Base-by-base conservation (phyloP, 75 land plant species). In the Gnetum montanum region DNA sequence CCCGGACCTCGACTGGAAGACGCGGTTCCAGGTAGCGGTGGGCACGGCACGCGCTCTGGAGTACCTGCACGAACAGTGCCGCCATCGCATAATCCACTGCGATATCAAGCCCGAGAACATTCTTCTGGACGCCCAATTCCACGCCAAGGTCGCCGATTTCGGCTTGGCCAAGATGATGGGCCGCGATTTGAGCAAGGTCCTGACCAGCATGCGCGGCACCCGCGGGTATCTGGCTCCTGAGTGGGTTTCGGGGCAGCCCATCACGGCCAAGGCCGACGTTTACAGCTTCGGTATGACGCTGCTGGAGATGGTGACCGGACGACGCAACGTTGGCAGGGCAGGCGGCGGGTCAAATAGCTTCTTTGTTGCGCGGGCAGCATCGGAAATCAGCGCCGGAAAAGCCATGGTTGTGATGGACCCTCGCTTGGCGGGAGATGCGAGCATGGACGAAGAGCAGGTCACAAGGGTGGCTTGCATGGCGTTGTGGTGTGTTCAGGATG, bases 201-300 rank as follows among this genome's bases (percentile, higher is more conserved):
- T 69, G 41, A 78, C 81, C 19, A 76, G 64, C 49, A 72, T 78
- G 10, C 65, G 66, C 22, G 81, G 81, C 28, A 78, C 81, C 18
- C 48, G 69, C 1, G 81, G 81, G 0, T 78, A 78, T 43, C 68
- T 78, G 72, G 81, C 72, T n/a, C 49, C 81, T 76, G 30, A 36
- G 38, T 36, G 38, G 38, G 38, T 36, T 13, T 36, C 38, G 12
- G 38, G 38, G 12, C 38, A 8, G 38, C 38, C 38, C 12, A 36
- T 36, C 38, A 36, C 38, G 7, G 38, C 1, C 12, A 36, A 36
- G 38, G 38, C 38, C 38, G 38, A 36, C 38, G 38, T 36, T 13
- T 36, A 36, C 38, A 36, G 38, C 38, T 36, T 36, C 1, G 38
- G 38, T 13, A 36, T 36, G 38, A 36, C 38, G 12, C 12, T 36